These are phyloP conservation scores for Aspergillus sojae DNA, from an alignment of 2,329 filamentous ascomycete genomes.

Conservation along the genomic window DNA sequence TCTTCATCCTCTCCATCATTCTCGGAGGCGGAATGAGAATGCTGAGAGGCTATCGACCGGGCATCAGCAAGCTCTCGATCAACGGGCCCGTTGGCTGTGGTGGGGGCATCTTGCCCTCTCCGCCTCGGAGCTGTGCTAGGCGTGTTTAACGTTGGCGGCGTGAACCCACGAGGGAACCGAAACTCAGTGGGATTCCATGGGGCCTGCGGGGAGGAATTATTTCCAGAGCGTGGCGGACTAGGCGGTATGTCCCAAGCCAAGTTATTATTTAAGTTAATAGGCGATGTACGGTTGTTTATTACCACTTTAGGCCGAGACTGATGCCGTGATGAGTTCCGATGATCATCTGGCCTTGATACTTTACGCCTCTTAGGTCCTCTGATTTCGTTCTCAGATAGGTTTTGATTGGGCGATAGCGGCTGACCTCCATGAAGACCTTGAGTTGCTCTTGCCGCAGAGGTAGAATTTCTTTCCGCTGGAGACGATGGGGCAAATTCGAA, in stretches of 20 bases:
- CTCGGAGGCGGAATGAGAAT: conserved; percentile 18
- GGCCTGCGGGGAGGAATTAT: conserved; percentile 29
- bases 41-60: conserved; percentile 24
- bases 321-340: conserved; percentile 12
- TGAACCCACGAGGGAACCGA: conserved; percentile 40
- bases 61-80: conserved; percentile 20
- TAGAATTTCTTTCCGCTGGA: conserved; percentile 17
- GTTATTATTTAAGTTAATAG: conserved; percentile 7
- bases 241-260: conserved; percentile 38
- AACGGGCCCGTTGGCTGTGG: conserved; percentile 15
- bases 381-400: conserved; percentile 5
- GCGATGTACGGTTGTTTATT: conserved; percentile 26
- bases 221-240: conserved; percentile 46
- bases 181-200: conserved; percentile 32
- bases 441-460: neutral
- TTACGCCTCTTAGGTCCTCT: conserved; percentile 40
- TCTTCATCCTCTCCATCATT: conserved; percentile 11
- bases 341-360: conserved; percentile 26
- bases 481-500: conserved; percentile 35
- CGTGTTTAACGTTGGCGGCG: conserved; percentile 30
- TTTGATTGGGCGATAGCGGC: conserved; percentile 8
- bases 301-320: conserved; percentile 27
- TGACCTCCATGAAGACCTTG: neutral
- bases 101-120: conserved; percentile 17
- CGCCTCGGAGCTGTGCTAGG: conserved; percentile 27